phyloP scores from a whole-genome alignment of 495 filamentous ascomycete species.

The Aspergillus hancockii region DNA sequence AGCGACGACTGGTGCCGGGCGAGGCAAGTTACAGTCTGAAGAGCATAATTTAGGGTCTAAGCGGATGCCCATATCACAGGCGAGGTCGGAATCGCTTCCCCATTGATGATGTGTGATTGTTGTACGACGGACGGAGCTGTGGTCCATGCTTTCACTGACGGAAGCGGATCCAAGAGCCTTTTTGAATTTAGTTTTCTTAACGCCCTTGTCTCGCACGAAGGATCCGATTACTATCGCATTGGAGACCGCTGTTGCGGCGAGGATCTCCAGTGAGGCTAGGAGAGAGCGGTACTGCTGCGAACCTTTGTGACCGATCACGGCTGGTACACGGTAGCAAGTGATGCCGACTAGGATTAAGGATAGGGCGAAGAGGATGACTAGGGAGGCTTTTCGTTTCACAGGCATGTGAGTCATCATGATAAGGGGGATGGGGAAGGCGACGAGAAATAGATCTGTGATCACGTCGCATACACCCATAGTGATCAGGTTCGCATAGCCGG shows the following conservation, averaged over 20 bases:
- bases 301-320: slow-evolving; percentile 61
- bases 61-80: slow-evolving; percentile 68
- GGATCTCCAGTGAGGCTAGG: slow-evolving; percentile 73
- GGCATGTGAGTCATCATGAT: slow-evolving; percentile 73
- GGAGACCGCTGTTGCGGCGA: slow-evolving; percentile 73
- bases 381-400: slow-evolving; percentile 61
- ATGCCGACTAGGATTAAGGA: slow-evolving; percentile 73
- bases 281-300: slow-evolving; percentile 76
- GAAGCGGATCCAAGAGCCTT: slow-evolving; percentile 52
- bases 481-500: slow-evolving; percentile 80
- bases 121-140: slow-evolving; percentile 49
- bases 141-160: slow-evolving; percentile 53
- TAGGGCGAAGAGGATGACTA: slow-evolving; percentile 78
- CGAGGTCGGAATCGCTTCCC: slow-evolving; percentile 83
- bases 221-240: slow-evolving; percentile 80
- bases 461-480: slow-evolving; percentile 87
- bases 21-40: slow-evolving; percentile 29
- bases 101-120: slow-evolving; percentile 62
- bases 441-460: slow-evolving; percentile 81
- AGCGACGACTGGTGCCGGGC: slow-evolving; percentile 42
- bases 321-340: slow-evolving; percentile 74
- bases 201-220: slow-evolving; percentile 75
- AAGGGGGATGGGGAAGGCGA: slow-evolving; percentile 85
- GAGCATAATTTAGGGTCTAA: slow-evolving; percentile 59
- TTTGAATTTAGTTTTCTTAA: slow-evolving; percentile 76